phyloP scores from a whole-genome alignment of 164 flowering plant genomes.

The Kalanchoe fedtschenkoi region DNA sequence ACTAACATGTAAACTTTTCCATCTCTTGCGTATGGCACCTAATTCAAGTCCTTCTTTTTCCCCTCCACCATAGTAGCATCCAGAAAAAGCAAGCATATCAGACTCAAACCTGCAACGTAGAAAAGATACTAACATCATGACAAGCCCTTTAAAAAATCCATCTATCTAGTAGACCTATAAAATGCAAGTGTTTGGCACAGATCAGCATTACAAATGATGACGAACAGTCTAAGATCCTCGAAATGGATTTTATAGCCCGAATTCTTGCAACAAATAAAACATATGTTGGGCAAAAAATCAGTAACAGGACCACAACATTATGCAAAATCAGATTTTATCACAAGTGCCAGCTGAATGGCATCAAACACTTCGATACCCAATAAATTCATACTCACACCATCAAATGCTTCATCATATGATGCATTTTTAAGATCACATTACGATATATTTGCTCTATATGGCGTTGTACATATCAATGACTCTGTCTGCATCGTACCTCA shows the following conservation, averaged over 20 bases:
- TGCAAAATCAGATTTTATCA: too few relatives aligned
- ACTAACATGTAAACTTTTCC: constrained; percentile 91
- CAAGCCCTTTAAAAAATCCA: neutral
- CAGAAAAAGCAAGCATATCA: constrained; percentile 99
- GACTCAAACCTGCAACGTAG: constrained; percentile 71
- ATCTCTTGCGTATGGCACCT: constrained; percentile 77
- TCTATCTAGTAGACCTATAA: too few relatives aligned
- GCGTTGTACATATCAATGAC: neutral
- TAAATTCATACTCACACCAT: neutral
- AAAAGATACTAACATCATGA: neutral
- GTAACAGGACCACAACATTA: too few relatives aligned
- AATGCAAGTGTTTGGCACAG: neutral
- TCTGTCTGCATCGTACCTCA: constrained; percentile 33
- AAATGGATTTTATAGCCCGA: too few relatives aligned
- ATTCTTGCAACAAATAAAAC: too few relatives aligned
- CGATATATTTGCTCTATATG: too few relatives aligned
- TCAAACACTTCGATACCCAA: neutral
- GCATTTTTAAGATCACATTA: too few relatives aligned
- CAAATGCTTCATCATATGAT: neutral
- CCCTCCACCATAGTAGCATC: constrained; percentile 97
- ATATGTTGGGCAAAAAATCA: too few relatives aligned
- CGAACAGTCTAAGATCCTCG: too few relatives aligned
- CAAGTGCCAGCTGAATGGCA: too few relatives aligned
- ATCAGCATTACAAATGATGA: neutral
- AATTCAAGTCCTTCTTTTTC: constrained; percentile 73